Conservation (phyloP, 139 green algal species). For the Astrephomene gubernaculifera region DNA sequence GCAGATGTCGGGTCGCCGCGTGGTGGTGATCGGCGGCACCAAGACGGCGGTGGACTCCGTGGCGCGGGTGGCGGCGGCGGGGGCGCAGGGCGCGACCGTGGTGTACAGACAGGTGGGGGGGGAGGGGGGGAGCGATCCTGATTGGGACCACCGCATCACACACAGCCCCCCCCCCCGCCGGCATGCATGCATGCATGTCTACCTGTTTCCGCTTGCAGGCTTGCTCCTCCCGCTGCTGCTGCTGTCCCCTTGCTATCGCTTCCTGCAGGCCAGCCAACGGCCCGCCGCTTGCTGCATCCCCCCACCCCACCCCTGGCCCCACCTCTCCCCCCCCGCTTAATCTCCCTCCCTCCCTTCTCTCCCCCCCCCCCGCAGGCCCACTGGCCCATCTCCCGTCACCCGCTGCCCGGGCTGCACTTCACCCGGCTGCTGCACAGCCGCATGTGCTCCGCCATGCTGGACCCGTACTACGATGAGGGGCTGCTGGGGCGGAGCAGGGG, state of each 20-base stretch:
- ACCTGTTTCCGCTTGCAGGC: too few relatives aligned
- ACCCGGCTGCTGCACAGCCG: slow-evolving; percentile 20
- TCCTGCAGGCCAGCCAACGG: too few relatives aligned
- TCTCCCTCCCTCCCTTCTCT: background rate
- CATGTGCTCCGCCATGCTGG: background rate
- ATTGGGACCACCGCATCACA: too few relatives aligned
- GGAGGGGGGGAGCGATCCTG: too few relatives aligned
- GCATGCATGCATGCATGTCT: too few relatives aligned
- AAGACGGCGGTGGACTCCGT: slow-evolving; percentile 38
- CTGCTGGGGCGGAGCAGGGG: background rate
- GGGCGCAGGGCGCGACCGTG: background rate
- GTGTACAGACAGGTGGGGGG: slow-evolving; percentile 10
- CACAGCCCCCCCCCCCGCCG: too few relatives aligned
- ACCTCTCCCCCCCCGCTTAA: background rate
- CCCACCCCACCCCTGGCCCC: too few relatives aligned
- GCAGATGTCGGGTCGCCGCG: slow-evolving; percentile 8
- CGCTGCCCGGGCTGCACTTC: slow-evolving; percentile 14
- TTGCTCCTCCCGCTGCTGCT: too few relatives aligned
- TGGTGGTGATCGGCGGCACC: slow-evolving; percentile 30
- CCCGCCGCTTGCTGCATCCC: too few relatives aligned
- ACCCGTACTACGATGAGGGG: slow-evolving; percentile 24
- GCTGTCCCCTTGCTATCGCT: too few relatives aligned
- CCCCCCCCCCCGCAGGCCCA: slow-evolving; percentile 11
- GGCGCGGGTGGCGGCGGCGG: background rate
- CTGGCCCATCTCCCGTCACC: slow-evolving; percentile 29